Evolutionary conservation across 192 early-diverging fungal genomes (phyloP).

Genomic region (Fimicolochytrium jonesii): DNA sequence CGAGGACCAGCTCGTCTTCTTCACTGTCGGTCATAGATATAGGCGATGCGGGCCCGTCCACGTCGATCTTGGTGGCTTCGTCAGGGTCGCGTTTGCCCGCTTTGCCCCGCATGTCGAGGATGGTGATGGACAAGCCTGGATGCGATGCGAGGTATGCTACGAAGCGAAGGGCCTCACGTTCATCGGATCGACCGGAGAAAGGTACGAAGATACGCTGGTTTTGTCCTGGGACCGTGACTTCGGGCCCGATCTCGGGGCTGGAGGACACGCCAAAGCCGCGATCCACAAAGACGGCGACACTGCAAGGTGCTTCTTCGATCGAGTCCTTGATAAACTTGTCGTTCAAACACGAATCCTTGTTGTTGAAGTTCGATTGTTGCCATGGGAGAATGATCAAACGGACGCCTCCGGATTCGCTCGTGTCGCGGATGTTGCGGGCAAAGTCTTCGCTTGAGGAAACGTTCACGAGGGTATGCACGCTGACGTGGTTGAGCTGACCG

Average conservation of each 20-base stretch:
- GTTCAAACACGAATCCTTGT: conserved; percentile 10
- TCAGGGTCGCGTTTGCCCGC: not conserved
- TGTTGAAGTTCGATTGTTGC: conserved; percentile 4
- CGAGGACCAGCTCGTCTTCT: not conserved
- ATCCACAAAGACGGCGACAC: conserved; percentile 65
- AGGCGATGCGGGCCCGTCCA: not conserved
- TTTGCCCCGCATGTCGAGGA: conserved; percentile 7
- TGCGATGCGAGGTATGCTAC: conserved; percentile 48
- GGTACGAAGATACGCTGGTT: conserved; percentile 63
- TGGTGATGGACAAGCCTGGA: conserved; percentile 11
- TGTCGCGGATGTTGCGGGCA: conserved; percentile 58
- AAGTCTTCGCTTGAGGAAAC: conserved; percentile 65
- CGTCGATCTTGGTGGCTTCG: not conserved
- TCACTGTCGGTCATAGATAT: not conserved
- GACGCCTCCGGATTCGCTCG: conserved; percentile 47
- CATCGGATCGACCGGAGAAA: conserved; percentile 70
- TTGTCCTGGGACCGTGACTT: conserved; percentile 29
- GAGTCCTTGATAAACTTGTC: conserved; percentile 32
- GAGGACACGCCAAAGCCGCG: conserved; percentile 55
- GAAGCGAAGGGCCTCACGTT: conserved; percentile 59
- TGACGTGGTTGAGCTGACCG: conserved; percentile 66
- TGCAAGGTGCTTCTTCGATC: conserved; percentile 37
- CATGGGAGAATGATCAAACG: conserved; percentile 71
- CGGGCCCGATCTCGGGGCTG: not conserved
- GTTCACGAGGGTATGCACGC: conserved; percentile 56